These are phyloP conservation scores for Chrysoporthe deuterocubensis DNA, from an alignment of 2,329 filamentous ascomycete species.

Conservation along the genomic window DNA sequence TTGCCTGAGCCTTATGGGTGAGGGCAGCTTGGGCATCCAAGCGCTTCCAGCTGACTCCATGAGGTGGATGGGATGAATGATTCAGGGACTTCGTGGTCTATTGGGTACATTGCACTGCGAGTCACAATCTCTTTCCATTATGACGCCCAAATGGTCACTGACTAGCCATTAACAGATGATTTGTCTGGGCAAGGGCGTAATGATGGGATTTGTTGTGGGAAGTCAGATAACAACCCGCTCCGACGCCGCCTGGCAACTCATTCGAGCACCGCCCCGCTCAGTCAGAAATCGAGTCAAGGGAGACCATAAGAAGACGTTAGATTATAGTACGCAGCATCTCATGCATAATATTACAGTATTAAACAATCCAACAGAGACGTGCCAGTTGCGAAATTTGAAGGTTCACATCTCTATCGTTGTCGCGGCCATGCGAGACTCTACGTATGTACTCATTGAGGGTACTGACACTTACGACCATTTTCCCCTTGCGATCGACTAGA, in stretches of 20 bases:
- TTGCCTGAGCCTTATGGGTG: background rate
- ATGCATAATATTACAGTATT: background rate
- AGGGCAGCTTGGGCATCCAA: background rate
- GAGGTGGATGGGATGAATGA: background rate
- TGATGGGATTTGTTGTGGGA: background rate
- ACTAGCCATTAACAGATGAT: background rate
- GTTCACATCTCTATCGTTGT: background rate
- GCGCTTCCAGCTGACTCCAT: background rate
- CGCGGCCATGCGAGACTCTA: background rate
- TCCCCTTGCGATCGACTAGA: background rate
- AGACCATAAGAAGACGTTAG: background rate
- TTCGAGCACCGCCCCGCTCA: background rate
- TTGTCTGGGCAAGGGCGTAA: background rate
- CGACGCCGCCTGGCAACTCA: background rate
- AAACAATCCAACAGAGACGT: background rate
- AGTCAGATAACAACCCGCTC: background rate
- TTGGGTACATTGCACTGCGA: background rate
- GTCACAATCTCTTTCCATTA: background rate
- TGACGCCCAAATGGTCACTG: background rate
- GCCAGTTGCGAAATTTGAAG: background rate
- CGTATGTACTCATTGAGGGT: background rate
- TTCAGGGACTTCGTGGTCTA: background rate
- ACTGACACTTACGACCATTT: background rate
- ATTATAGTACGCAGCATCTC: background rate
- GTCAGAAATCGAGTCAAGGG: background rate